These are phyloP conservation scores for Ceratocystis smalleyi DNA, from an alignment of 2,329 filamentous ascomycete species.

Conservation along the genomic window DNA sequence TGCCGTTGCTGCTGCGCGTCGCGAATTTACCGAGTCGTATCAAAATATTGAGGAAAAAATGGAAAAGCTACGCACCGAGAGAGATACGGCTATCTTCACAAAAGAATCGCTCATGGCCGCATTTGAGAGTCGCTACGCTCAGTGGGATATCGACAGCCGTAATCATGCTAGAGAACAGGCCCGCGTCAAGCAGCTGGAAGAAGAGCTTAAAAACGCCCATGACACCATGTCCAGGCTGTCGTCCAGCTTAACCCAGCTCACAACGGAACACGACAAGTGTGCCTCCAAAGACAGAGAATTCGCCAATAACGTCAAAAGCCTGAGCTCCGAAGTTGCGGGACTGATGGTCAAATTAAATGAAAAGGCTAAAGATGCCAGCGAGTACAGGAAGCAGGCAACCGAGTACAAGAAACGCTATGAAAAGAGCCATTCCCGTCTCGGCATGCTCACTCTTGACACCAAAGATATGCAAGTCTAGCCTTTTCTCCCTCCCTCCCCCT, in stretches of 20 bases:
- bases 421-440: constrained; percentile 14
- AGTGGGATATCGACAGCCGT: constrained; percentile 12
- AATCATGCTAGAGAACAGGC: constrained; percentile 1
- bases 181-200: neutral
- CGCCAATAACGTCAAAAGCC: constrained; percentile 6
- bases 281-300: constrained; percentile 12
- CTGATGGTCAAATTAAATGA: constrained; percentile 13
- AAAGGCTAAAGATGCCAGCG: constrained; percentile 16
- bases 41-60: constrained; percentile 4
- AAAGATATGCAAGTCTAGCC: constrained; percentile 15
- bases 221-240: constrained; percentile 6
- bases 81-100: constrained; percentile 13
- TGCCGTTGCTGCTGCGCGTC: neutral
- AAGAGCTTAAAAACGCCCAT: constrained; percentile 7
- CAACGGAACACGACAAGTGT: constrained; percentile 9
- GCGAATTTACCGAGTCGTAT: constrained; percentile 6
- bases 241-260: constrained; percentile 3
- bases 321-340: constrained; percentile 12
- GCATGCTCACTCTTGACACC: constrained; percentile 15
- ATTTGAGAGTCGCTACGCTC: constrained; percentile 13
- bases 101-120: constrained; percentile 15
- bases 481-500: neutral
- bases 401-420: constrained; percentile 16
- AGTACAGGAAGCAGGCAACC: constrained; percentile 10
- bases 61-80: constrained; percentile 8